These are phyloP conservation scores for Pulveroboletus sp. DNA, from an alignment of 768 basidiomycete species.

Conservation along the genomic window DNA sequence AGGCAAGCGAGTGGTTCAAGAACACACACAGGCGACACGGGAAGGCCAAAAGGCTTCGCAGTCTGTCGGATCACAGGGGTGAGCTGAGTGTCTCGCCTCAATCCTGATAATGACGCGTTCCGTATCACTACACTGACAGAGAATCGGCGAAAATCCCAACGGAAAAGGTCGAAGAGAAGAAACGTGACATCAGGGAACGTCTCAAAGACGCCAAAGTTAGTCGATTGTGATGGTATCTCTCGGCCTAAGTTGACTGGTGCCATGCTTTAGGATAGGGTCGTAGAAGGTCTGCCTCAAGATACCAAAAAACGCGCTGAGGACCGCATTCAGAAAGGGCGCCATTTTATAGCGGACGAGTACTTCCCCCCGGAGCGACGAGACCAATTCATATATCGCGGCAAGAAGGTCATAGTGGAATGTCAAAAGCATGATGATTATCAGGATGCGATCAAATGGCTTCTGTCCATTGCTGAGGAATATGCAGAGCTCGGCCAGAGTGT, in stretches of 20 bases:
- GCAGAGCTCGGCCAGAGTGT: constrained; percentile 46
- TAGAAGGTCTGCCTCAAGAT: constrained; percentile 62
- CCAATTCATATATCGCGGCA: constrained; percentile 88
- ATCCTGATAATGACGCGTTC: neutral
- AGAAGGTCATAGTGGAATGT: constrained; percentile 92
- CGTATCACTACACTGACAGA: constrained; percentile 26
- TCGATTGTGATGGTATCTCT: neutral
- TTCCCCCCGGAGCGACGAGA: constrained; percentile 90
- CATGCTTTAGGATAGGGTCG: constrained; percentile 35
- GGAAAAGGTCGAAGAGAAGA: constrained; percentile 37
- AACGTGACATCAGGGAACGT: constrained; percentile 30
- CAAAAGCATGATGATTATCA: constrained; percentile 92
- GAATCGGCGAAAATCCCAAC: neutral
- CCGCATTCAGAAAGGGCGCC: constrained; percentile 53
- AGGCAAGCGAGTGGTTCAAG: constrained; percentile 15
- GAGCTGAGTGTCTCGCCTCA: neutral
- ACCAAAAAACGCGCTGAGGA: constrained; percentile 57
- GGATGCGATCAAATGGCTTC: constrained; percentile 70
- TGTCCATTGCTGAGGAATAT: constrained; percentile 61
- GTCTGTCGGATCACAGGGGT: constrained; percentile 11
- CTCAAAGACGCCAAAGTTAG: constrained; percentile 30
- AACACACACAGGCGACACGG: too few species aligned
- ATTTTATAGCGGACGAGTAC: constrained; percentile 75
- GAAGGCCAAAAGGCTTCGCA: too few species aligned
- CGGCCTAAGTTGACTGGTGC: neutral